A percentile compares a stretch with the other conserved stretches of the same genome.
Conservation (phyloP, 2,329 filamentous ascomycete species). For the Fusarium miscanthi region DNA sequence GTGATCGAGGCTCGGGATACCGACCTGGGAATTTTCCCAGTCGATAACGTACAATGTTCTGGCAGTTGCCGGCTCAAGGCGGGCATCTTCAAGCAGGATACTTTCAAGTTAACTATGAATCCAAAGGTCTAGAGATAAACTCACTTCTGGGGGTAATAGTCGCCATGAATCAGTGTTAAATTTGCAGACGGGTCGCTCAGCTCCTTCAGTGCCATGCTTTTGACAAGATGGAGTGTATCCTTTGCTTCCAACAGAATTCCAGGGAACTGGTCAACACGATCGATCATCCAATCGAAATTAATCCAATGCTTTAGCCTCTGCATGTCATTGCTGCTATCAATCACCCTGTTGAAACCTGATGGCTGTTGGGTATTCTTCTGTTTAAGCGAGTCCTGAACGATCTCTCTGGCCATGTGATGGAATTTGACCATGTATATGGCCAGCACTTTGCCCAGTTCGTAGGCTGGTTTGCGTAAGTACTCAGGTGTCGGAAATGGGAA, state of each 20-base stretch:
- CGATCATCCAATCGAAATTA: conserved; percentile 12
- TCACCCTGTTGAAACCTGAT: neutral
- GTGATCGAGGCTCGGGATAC: neutral
- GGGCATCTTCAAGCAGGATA: neutral
- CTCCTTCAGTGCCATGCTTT: neutral
- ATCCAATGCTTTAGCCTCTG: neutral
- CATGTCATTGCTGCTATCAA: neutral
- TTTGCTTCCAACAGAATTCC: neutral
- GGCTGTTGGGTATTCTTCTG: too few species aligned
- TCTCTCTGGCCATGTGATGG: neutral
- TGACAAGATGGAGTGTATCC: neutral
- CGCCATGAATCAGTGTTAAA: neutral
- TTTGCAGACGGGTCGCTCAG: neutral
- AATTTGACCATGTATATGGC: neutral
- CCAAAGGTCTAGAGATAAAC: accelerated
- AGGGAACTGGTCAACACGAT: neutral
- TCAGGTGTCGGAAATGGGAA: neutral
- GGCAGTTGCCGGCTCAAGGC: neutral
- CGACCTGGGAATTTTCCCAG: conserved; percentile 9
- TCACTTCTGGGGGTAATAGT: conserved; percentile 9
- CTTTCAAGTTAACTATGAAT: neutral
- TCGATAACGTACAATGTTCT: neutral
- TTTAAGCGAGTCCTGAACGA: neutral
- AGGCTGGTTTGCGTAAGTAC: neutral
- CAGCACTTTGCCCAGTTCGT: neutral